These are phyloP conservation scores for Trichoderma brevicompactum DNA, from an alignment of 2,329 filamentous ascomycete genomes.

Conservation along the genomic window DNA sequence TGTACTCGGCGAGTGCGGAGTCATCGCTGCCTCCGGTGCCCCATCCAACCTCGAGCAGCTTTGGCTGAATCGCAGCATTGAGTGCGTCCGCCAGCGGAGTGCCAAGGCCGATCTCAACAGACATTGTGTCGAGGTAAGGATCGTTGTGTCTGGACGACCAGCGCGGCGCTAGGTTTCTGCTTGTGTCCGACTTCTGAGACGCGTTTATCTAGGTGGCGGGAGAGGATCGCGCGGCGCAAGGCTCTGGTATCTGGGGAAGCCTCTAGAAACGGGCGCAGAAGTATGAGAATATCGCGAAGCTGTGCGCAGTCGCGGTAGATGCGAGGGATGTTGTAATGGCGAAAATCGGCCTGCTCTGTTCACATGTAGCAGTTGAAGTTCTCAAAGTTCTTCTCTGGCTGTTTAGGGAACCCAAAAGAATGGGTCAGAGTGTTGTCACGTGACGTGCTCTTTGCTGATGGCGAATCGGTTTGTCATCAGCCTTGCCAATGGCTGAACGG, in stretches of 20 bases:
- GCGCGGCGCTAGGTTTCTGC: constrained; percentile 9
- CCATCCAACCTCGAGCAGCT: constrained; percentile 93
- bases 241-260: not conserved
- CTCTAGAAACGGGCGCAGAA: not conserved
- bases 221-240: constrained; percentile 1
- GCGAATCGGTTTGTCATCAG: constrained; percentile 23
- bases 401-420: constrained; percentile 36
- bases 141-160: constrained; percentile 19
- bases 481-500: constrained; percentile 4
- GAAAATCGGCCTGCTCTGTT: constrained; percentile 12
- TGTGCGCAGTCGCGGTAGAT: constrained; percentile 6
- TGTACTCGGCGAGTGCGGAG: constrained; percentile 89
- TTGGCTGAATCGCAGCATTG: constrained; percentile 81
- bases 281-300: not conserved
- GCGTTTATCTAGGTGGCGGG: constrained; percentile 20
- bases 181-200: constrained; percentile 16
- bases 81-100: constrained; percentile 86
- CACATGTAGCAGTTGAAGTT: constrained; percentile 30
- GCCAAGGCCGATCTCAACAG: constrained; percentile 74
- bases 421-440: constrained; percentile 38
- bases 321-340: constrained; percentile 5
- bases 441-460: constrained; percentile 31
- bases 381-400: constrained; percentile 33
- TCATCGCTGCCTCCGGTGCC: constrained; percentile 77
- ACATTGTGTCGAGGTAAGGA: constrained; percentile 60